Evolutionary conservation across 345 rosid species (phyloP).

Genomic region (Euclidium syriacum): DNA sequence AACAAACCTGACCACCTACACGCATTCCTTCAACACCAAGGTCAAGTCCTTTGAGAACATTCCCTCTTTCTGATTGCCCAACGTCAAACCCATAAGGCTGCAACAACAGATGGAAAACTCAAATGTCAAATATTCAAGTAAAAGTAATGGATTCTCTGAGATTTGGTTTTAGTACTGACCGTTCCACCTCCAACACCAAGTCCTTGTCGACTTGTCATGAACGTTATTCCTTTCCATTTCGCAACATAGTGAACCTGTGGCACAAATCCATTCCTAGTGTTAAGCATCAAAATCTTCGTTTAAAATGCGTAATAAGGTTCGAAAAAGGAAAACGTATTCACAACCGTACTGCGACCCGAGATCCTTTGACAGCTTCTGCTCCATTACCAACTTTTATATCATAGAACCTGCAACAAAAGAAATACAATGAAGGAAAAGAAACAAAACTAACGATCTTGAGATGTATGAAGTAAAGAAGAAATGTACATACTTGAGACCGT

Average conservation of each 20-base stretch:
- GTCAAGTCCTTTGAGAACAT: slow-evolving; percentile 88
- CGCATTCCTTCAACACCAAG: slow-evolving; percentile 93
- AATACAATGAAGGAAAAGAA: slow-evolving; percentile 26
- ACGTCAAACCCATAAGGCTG: slow-evolving; percentile 97
- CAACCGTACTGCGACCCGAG: slow-evolving; percentile 99
- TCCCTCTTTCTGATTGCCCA: slow-evolving; percentile 86
- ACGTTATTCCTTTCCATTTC: slow-evolving; percentile 89
- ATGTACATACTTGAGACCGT: slow-evolving; percentile 74
- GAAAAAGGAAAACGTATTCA: slow-evolving; percentile 31
- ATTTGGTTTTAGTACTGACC: slow-evolving; percentile 37
- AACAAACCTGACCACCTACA: slow-evolving; percentile 91
- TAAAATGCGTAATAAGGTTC: not conserved
- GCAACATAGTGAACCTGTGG: slow-evolving; percentile 92
- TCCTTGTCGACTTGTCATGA: slow-evolving; percentile 98
- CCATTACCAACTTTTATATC: slow-evolving; percentile 88
- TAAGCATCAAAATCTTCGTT: not conserved
- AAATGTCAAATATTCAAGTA: not conserved
- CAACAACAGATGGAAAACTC: slow-evolving; percentile 8
- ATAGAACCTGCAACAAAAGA: slow-evolving; percentile 58
- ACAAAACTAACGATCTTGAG: slow-evolving; percentile 2
- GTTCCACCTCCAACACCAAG: slow-evolving; percentile 97
- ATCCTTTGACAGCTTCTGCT: slow-evolving; percentile 75
- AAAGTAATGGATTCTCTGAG: not conserved
- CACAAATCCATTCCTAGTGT: not conserved
- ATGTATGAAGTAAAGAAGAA: not conserved